Evolutionary conservation across 1,284 basidiomycete species (phyloP).

Genomic region (Fomitiporia mediterranea): DNA sequence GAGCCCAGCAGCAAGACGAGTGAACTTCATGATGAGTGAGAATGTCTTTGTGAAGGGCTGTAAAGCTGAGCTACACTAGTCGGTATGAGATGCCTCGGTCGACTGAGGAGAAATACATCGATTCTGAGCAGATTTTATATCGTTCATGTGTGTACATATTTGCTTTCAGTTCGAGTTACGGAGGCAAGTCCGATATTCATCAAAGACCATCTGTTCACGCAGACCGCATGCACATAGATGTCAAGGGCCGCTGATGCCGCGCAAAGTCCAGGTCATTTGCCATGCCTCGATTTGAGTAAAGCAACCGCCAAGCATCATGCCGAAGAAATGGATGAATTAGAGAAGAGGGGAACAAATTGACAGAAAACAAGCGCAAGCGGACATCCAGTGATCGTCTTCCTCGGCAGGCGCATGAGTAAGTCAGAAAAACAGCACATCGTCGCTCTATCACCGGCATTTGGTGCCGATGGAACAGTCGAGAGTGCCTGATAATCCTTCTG

Average conservation of each 20-base stretch:
- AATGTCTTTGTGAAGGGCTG: not conserved
- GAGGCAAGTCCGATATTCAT: not conserved
- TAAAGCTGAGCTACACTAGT: constrained; percentile 3
- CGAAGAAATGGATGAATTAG: not conserved
- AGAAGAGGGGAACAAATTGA: not conserved
- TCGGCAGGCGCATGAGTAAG: not conserved
- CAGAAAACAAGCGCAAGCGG: not conserved
- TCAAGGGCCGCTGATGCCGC: too few species aligned
- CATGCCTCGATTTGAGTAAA: not conserved
- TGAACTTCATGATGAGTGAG: constrained; percentile 15
- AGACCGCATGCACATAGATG: not conserved
- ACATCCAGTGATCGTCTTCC: not conserved
- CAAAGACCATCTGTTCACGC: not conserved
- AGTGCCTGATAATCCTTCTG: not conserved
- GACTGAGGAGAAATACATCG: not conserved
- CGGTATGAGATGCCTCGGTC: not conserved
- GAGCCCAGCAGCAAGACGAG: constrained; percentile 4
- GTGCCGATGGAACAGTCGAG: not conserved
- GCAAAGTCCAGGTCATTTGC: not conserved
- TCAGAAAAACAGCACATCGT: not conserved
- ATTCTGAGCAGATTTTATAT: not conserved
- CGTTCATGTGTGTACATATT: not conserved
- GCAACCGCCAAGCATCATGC: not conserved
- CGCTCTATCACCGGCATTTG: not conserved
- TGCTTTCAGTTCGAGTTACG: not conserved